Base-by-base conservation (phyloP, 1,139 yeast species). In the Yamadazyma oceani region DNA sequence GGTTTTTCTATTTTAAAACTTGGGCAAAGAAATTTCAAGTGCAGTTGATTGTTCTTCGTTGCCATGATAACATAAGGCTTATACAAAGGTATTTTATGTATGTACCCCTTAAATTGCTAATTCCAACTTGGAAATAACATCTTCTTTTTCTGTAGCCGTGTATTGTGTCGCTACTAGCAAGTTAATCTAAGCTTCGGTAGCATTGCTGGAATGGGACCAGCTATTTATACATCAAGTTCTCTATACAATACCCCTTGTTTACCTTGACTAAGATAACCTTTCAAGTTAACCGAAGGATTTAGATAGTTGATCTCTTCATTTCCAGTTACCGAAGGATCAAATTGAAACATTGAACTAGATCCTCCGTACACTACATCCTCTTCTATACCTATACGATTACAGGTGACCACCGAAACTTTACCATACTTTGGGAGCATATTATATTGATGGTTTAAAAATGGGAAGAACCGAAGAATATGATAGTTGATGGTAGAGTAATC, bases 381-480 rank as follows among this genome's bases (percentile, higher is more conserved):
- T 57, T 89, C 97, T 28, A 82, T 65, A 0, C 97, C 97, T 9
- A 78, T 64, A 42, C 96, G 63, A 55, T 89, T 88, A 48, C 86
- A 82, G 15, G 80, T 60, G 4, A 80, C 70, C 25, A 74, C 69
- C 0, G 69, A 60, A 7, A 66, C 65, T 28, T 45, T 54, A 21
- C 43, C 42, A 44, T 57, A 52, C 39, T 58, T 59, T 3, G 59
- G 59, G 15, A 52, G 50, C 10, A 49, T 53, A 37, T 64, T 67
- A 43, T 50, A 44, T 1, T 64, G 54, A 42, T 77, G 81, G 26
- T 62, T 57, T 40, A 85, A 55, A 41, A 80, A 76, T 1, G 94
- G 94, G 51, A 74, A 68, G 52, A 85, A 75, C 35, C 96, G 62
- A n/a, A 78, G 54, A 3, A 84, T 65, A 95, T 96, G 89, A 60